Percentiles rank a stretch among this genome's conserved stretches.
These are phyloP conservation scores for Penstemon davidsonii DNA, from an alignment of 257 asterid species.

Conservation along the genomic window DNA sequence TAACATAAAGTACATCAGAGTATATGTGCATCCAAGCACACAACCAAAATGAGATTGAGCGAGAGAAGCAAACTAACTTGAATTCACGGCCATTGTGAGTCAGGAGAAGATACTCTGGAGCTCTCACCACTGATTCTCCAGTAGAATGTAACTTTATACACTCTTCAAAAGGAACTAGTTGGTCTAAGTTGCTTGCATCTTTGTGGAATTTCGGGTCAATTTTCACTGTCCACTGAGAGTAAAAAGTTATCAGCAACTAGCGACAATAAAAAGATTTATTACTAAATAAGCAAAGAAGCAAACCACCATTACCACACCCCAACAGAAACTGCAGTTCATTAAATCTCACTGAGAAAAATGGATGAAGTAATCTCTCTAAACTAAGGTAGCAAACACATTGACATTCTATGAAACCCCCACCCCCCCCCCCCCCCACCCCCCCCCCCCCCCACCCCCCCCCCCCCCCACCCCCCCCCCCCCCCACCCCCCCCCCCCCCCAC, in stretches of 20 bases:
- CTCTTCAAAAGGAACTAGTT: conserved; percentile 94
- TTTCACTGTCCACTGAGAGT: conserved; percentile 84
- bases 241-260: conserved; percentile 33
- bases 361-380: conserved; percentile 3
- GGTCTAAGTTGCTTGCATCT: conserved; percentile 88
- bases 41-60: conserved; percentile 30
- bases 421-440: too few relatives aligned
- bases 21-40: conserved; percentile 17
- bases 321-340: conserved; percentile 8
- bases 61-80: conserved; percentile 64
- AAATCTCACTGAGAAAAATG: background rate
- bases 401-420: too few relatives aligned
- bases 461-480: too few relatives aligned
- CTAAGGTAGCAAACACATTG: conserved; percentile 17
- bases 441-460: too few relatives aligned
- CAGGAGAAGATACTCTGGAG: conserved; percentile 92
- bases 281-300: background rate
- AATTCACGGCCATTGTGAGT: conserved; percentile 90
- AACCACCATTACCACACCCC: conserved; percentile 3
- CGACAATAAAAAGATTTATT: conserved; percentile 4
- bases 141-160: conserved; percentile 73
- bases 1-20: conserved; percentile 15
- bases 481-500: too few relatives aligned
- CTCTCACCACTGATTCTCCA: conserved; percentile 67
- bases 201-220: conserved; percentile 91